phyloP scores from a whole-genome alignment of 257 asterid species.

The Solanum dulcamara region DNA sequence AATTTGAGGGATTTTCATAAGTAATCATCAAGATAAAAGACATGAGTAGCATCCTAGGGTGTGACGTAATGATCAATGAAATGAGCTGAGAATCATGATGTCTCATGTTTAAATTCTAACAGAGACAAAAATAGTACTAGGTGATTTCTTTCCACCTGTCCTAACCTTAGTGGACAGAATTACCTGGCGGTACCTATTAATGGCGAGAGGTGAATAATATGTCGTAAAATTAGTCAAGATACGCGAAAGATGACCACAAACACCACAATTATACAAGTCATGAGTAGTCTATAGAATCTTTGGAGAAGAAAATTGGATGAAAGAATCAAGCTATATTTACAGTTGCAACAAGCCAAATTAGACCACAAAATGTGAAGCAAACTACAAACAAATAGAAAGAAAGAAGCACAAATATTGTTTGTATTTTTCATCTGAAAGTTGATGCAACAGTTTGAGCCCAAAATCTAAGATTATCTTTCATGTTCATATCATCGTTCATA shows the following conservation, averaged over 20 bases:
- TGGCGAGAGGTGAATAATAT: neutral
- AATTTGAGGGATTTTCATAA: neutral
- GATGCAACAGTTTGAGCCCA: conserved; percentile 88
- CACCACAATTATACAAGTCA: neutral
- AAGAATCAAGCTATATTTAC: neutral
- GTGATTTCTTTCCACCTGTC: neutral
- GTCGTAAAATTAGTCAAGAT: neutral
- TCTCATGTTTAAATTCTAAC: neutral
- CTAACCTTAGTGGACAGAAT: neutral
- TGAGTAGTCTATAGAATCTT: neutral
- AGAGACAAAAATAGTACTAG: neutral
- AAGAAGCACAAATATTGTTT: neutral
- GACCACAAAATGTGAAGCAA: neutral
- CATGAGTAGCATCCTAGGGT: neutral
- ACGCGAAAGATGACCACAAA: neutral
- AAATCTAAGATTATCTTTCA: conserved; percentile 56
- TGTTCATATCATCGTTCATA: conserved; percentile 23
- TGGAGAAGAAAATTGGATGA: neutral
- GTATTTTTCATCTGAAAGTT: conserved; percentile 27
- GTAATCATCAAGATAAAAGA: neutral
- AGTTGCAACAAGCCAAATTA: neutral
- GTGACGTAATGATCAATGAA: neutral
- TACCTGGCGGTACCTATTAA: neutral
- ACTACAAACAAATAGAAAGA: neutral
- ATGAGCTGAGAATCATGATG: neutral